phyloP scores from a whole-genome alignment of 148 eudicot species.

The Dysphania ambrosioides region DNA sequence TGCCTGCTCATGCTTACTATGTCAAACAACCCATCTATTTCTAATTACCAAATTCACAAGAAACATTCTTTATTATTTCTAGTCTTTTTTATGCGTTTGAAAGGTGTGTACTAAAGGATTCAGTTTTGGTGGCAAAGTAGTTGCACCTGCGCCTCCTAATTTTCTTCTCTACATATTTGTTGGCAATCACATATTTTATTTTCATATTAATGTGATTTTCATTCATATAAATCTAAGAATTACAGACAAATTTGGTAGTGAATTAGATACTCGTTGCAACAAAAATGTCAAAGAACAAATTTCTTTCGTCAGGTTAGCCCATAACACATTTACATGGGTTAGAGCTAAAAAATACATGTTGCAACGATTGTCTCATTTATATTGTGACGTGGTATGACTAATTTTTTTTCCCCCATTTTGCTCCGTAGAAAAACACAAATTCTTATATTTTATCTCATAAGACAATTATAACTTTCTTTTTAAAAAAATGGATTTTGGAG shows the following conservation, averaged over 20 bases:
- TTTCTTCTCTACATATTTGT: not conserved
- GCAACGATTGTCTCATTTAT: not conserved
- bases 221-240: not conserved
- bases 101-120: too few species aligned
- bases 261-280: not conserved
- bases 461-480: too few species aligned
- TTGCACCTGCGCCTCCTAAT: not conserved
- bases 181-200: not conserved
- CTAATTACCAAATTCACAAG: too few species aligned
- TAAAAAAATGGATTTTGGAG: too few species aligned
- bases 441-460: too few species aligned
- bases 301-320: not conserved
- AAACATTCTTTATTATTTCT: too few species aligned
- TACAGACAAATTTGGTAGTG: not conserved
- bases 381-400: not conserved
- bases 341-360: not conserved
- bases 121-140: slow-evolving; percentile 3
- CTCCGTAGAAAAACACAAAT: not conserved
- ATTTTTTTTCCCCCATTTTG: not conserved
- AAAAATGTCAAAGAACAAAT: not conserved
- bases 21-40: too few species aligned
- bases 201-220: not conserved
- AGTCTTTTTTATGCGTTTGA: too few species aligned
- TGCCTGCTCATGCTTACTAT: too few species aligned
- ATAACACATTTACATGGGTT: too few species aligned